Percentiles rank a stretch among this genome's conserved stretches.
Conservation (phyloP, 2,329 filamentous ascomycete genomes). For the Hymenoscyphus salicellus region DNA sequence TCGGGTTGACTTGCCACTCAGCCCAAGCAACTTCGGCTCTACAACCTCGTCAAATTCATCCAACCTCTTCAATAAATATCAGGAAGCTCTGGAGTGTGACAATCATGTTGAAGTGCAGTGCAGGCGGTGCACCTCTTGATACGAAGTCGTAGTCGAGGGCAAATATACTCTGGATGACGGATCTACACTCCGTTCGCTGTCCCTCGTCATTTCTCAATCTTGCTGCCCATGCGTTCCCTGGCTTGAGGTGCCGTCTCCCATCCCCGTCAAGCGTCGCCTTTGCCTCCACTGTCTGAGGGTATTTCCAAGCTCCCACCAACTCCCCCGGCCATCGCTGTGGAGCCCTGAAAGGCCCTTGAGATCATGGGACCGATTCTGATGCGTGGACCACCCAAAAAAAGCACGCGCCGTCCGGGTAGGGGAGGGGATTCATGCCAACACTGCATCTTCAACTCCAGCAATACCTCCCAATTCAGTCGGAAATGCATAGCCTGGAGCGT, state of each 20-base stretch:
- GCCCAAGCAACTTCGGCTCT: too few relatives aligned
- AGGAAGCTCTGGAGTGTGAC: too few relatives aligned
- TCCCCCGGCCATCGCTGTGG: conserved; percentile 10
- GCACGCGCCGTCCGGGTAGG: conserved; percentile 14
- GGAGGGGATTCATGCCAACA: conserved; percentile 18
- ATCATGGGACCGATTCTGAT: conserved; percentile 27
- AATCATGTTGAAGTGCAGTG: too few relatives aligned
- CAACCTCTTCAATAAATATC: too few relatives aligned
- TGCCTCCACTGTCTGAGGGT: conserved; percentile 8
- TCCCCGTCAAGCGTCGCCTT: conserved; percentile 3
- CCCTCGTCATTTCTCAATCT: too few relatives aligned
- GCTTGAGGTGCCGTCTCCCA: background rate
- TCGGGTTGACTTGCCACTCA: too few relatives aligned
- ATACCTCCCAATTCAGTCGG: conserved; percentile 20
- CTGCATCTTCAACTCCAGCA: conserved; percentile 16
- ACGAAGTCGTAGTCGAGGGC: too few relatives aligned
- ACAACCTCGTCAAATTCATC: too few relatives aligned
- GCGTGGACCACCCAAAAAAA: background rate
- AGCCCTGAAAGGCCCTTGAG: conserved; percentile 11
- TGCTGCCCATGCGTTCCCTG: background rate
- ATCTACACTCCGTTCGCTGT: too few relatives aligned
- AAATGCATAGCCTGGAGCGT: conserved; percentile 25
- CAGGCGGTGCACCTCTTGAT: too few relatives aligned
- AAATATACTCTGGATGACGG: too few relatives aligned
- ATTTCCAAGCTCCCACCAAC: too few relatives aligned